These are phyloP conservation scores for Talaromyces verruculosus DNA, from an alignment of 2,329 filamentous ascomycete genomes.

Conservation along the genomic window DNA sequence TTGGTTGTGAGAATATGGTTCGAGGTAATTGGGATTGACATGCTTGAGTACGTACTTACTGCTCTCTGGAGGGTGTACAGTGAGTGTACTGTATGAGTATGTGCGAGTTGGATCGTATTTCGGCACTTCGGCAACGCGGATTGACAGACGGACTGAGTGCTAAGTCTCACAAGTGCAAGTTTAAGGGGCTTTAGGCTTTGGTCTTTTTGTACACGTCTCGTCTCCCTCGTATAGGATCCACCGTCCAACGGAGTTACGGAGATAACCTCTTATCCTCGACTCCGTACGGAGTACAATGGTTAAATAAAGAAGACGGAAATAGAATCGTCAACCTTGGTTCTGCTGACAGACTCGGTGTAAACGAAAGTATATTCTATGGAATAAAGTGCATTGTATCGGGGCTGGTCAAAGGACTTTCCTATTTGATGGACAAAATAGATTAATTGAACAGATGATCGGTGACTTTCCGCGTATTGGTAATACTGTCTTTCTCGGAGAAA, in stretches of 20 bases:
- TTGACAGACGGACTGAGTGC: not conserved
- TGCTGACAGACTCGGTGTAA: not conserved
- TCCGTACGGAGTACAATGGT: not conserved
- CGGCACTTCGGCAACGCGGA: conserved; percentile 13
- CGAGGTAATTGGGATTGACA: not conserved
- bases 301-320: not conserved
- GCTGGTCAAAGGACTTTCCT: not conserved
- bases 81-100: not conserved
- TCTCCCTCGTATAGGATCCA: conserved; percentile 1
- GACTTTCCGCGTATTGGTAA: not conserved
- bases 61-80: no score
- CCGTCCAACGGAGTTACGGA: not conserved
- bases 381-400: not conserved
- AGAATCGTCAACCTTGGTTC: conserved; percentile 12
- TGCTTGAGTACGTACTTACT: not conserved
- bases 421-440: conserved; percentile 3
- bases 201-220: not conserved
- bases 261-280: not conserved
- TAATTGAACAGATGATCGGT: not conserved
- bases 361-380: not conserved
- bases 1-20: not conserved
- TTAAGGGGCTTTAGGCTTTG: not conserved
- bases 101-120: not conserved
- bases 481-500: not conserved
- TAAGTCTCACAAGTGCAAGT: not conserved